Evolutionary conservation across 768 basidiomycete species (phyloP).

Genomic region (Mycena pura): DNA sequence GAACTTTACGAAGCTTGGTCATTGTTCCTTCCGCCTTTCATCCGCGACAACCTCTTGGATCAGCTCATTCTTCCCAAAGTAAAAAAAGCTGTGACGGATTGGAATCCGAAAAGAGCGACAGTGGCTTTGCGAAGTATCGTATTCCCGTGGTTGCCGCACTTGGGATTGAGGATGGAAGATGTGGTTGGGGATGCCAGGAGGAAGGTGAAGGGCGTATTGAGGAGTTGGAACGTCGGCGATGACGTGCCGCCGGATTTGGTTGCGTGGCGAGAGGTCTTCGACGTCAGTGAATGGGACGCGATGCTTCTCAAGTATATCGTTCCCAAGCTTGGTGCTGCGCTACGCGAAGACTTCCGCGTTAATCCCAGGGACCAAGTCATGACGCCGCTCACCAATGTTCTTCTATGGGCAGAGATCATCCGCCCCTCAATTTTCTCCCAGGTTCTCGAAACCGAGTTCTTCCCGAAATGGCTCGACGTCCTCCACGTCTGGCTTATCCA

Average conservation of each 20-base stretch:
- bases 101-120: slow-evolving; percentile 69
- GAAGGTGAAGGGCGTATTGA: slow-evolving; percentile 80
- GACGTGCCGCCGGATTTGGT: slow-evolving; percentile 76
- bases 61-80: slow-evolving; percentile 96
- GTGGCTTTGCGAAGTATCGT: slow-evolving; percentile 79
- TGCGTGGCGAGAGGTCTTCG: slow-evolving; percentile 89
- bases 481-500: slow-evolving; percentile 94
- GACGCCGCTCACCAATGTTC: slow-evolving; percentile 75
- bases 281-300: slow-evolving; percentile 85
- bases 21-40: slow-evolving; percentile 85
- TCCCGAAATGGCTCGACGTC: slow-evolving; percentile 95
- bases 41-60: slow-evolving; percentile 93
- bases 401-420: slow-evolving; percentile 79
- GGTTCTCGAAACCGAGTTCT: slow-evolving; percentile 90
- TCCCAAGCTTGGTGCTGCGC: slow-evolving; percentile 83
- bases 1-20: slow-evolving; percentile 90
- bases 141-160: slow-evolving; percentile 94
- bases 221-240: slow-evolving; percentile 76
- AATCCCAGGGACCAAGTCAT: slow-evolving; percentile 93
- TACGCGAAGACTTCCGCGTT: slow-evolving; percentile 87
- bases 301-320: slow-evolving; percentile 90
- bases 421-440: slow-evolving; percentile 81
- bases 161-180: slow-evolving; percentile 82
- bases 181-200: slow-evolving; percentile 88
- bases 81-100: slow-evolving; percentile 80